Percentiles rank a stretch among this genome's conserved stretches.
Evolutionary conservation across 176 grass and related monocot genomes (phyloP).

Genomic region (Lolium multiflorum): DNA sequence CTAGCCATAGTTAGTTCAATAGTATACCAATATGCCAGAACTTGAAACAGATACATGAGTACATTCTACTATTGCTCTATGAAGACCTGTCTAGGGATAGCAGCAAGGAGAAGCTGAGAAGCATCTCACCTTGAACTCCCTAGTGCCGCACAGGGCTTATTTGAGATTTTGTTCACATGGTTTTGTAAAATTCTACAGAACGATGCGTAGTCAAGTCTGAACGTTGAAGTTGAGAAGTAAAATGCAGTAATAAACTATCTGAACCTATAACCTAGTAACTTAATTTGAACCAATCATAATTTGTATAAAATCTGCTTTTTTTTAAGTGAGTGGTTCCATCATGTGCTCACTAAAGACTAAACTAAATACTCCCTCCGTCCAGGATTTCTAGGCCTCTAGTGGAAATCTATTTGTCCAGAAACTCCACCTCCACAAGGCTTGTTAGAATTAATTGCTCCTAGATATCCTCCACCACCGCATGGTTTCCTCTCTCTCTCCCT

Average conservation of each 20-base stretch:
- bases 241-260: not conserved
- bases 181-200: not conserved
- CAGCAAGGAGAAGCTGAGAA: not conserved
- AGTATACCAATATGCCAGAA: not conserved
- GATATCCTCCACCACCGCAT: too few relatives aligned
- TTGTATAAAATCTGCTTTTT: not conserved
- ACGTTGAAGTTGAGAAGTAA: not conserved
- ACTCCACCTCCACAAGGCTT: too few relatives aligned
- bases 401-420: too few relatives aligned
- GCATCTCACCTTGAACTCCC: too few relatives aligned
- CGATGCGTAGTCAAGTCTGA: not conserved
- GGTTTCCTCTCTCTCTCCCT: too few relatives aligned
- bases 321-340: too few relatives aligned
- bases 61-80: not conserved
- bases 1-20: not conserved
- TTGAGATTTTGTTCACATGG: not conserved
- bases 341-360: too few relatives aligned
- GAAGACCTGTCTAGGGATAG: not conserved
- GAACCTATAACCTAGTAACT: not conserved
- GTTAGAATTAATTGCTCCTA: too few relatives aligned
- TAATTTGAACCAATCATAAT: not conserved
- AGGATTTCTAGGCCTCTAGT: too few relatives aligned
- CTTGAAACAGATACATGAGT: not conserved
- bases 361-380: too few relatives aligned
- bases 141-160: not conserved